Evolutionary conservation across 805 yeast genomes (phyloP).

Genomic region (Yamadazyma tumulicola): DNA sequence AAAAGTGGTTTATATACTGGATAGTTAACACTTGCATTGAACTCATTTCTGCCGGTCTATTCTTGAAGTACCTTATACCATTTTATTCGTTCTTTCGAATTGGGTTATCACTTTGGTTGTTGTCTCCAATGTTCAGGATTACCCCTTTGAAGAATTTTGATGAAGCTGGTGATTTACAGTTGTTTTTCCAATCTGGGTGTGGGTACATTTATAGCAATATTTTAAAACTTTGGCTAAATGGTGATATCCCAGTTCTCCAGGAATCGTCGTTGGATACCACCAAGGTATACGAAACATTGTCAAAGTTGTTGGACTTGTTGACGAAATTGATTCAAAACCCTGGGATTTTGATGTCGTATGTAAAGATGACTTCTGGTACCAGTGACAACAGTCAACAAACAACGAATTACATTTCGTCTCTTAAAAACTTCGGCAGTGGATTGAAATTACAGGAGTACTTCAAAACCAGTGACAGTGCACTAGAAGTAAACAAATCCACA

Average conservation of each 20-base stretch:
- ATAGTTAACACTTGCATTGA: conserved; percentile 47
- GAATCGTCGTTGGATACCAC: conserved; percentile 5
- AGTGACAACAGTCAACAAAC: background rate
- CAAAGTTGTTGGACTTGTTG: background rate
- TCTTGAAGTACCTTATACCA: conserved; percentile 51
- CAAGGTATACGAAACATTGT: conserved; percentile 4
- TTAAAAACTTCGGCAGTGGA: conserved; percentile 2
- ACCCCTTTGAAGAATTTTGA: conserved; percentile 4
- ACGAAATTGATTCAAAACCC: conserved; percentile 1
- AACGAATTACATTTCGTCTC: conserved; percentile 2
- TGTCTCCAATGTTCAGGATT: conserved; percentile 37
- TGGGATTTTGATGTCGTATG: conserved; percentile 1
- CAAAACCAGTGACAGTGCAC: background rate
- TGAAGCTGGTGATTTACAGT: conserved; percentile 20
- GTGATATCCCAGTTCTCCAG: conserved; percentile 10
- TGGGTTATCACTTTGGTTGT: conserved; percentile 56
- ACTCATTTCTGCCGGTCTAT: conserved; percentile 38
- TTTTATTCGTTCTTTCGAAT: conserved; percentile 49
- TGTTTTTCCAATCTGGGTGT: conserved; percentile 28
- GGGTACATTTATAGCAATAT: conserved; percentile 27
- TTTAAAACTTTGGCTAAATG: conserved; percentile 27
- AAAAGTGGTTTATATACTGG: conserved; percentile 59
- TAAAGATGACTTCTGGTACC: background rate
- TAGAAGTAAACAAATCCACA: background rate
- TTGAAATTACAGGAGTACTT: conserved; percentile 3